A percentile compares a stretch with the other conserved stretches of the same genome.
Evolutionary conservation across 1,139 yeast species (phyloP).

Genomic region (Blastobotrys aristatus): DNA sequence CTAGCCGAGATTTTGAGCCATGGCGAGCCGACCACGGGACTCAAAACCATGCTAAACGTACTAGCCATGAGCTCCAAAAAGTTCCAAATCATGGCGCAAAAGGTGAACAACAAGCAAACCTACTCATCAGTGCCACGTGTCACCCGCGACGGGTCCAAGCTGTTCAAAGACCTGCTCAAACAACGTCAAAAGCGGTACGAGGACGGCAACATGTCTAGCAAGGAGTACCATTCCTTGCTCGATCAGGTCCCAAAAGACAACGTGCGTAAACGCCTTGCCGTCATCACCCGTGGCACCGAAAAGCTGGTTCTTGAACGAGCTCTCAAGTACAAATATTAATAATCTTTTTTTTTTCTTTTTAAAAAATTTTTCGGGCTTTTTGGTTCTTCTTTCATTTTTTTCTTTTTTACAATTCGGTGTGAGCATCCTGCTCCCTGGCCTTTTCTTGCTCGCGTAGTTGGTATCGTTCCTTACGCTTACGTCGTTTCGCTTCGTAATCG

Average conservation of each 20-base stretch:
- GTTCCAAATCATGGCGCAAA: constrained; percentile 19
- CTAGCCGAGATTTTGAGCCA: constrained; percentile 28
- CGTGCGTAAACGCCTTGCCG: constrained; percentile 22
- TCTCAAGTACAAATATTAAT: constrained; percentile 4
- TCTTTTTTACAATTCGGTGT: background rate
- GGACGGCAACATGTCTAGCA: constrained; percentile 30
- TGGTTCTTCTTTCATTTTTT: background rate
- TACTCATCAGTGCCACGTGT: constrained; percentile 17
- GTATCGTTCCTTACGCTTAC: constrained; percentile 51
- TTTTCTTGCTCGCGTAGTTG: constrained; percentile 17
- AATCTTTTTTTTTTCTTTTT: background rate
- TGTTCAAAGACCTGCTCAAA: constrained; percentile 22
- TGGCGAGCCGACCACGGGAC: constrained; percentile 41
- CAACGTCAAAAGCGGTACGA: constrained; percentile 26
- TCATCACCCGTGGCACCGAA: constrained; percentile 32
- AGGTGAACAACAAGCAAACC: constrained; percentile 21
- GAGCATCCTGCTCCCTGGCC: background rate
- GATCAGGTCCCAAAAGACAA: constrained; percentile 3
- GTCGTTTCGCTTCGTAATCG: constrained; percentile 89
- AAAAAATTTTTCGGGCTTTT: background rate
- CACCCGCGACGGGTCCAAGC: constrained; percentile 15
- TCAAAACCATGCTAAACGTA: constrained; percentile 38
- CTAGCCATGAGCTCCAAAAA: constrained; percentile 30
- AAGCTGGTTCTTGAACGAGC: constrained; percentile 32
- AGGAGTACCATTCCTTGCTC: constrained; percentile 27